A percentile compares a stretch with the other conserved stretches of the same genome.
Conservation (phyloP, 768 basidiomycete species). For the Dacryopinax primogenitus region DNA sequence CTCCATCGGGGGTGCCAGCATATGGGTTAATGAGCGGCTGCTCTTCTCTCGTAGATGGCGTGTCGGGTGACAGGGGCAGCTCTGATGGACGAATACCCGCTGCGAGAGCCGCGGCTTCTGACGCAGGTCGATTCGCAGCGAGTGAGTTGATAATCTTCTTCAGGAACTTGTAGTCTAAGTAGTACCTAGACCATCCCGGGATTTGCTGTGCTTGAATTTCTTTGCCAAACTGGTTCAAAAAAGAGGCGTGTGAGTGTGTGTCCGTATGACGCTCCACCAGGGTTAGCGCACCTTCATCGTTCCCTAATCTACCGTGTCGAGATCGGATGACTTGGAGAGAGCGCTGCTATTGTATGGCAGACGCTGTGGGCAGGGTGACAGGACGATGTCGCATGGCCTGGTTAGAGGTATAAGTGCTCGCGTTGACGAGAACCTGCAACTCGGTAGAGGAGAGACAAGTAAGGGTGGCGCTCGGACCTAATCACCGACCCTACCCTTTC, state of each 20-base stretch:
- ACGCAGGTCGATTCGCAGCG: constrained; percentile 74
- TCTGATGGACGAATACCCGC: constrained; percentile 63
- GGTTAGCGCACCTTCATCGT: not conserved
- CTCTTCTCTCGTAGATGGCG: constrained; percentile 11
- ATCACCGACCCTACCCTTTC: constrained; percentile 2
- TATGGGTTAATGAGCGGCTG: constrained; percentile 12
- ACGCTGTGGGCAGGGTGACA: not conserved
- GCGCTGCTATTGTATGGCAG: constrained; percentile 9
- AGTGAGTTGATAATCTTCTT: constrained; percentile 98
- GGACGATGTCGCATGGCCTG: constrained; percentile 5
- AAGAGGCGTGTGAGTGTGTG: constrained; percentile 13
- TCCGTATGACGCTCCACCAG: not conserved
- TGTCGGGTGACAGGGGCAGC: constrained; percentile 21
- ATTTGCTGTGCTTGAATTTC: constrained; percentile 91
- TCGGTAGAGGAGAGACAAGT: constrained; percentile 2
- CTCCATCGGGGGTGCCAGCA: constrained; percentile 10
- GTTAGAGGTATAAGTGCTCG: not conserved
- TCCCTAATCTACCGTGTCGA: constrained; percentile 1
- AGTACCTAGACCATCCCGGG: constrained; percentile 90
- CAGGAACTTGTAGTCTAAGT: constrained; percentile 95
- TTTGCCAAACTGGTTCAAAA: constrained; percentile 75
- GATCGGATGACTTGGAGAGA: not conserved
- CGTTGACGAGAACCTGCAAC: constrained; percentile 4
- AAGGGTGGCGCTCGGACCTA: constrained; percentile 8
- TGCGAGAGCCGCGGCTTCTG: constrained; percentile 78